Evolutionary conservation across 2,329 filamentous ascomycete genomes (phyloP), one percentile per base, ranked within the genome.

Genomic region (Penicillium olsonii): DNA sequence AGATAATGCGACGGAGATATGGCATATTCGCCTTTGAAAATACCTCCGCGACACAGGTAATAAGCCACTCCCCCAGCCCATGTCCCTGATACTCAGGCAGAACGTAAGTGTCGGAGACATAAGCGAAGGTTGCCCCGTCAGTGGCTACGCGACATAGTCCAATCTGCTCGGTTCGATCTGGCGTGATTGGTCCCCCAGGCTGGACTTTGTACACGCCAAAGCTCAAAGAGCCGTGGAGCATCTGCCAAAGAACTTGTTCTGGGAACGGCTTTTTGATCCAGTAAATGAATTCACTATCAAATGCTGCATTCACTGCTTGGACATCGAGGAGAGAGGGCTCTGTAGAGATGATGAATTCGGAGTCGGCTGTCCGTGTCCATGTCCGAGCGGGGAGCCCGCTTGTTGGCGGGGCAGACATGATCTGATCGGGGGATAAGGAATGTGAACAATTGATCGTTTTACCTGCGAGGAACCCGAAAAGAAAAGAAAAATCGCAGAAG

Each of bases 31-130:
- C 68, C 31, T 83, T 63, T 0, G 56, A 60, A 41, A 63, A 52
- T 3, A 80, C 67, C 57, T 87, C 83, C 55, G 82, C 77, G 50
- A 87, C 68, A 57, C 80, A 84, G 5, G 73, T 67, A 65, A 88
- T 79, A 63, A 89, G 69, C 84, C 84, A 89, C 37, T 73, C 78
- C 3, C 83, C 87, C 1, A 90, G 73, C 0, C 87, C 85, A 9
- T 76, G 72, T 4, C 80, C 78, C 62, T 86, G 84, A 59, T 83
- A 81, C 33, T 78, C 75, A 0, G 79, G 74, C 2, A 82, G 65
- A 18, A 89, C 74, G 65, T 86, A 89, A 17, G 88, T 82, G 61
- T 89, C 87, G 20, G 85, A 86, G 33, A 87, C 69, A 59, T 87
- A 90, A 27, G 80, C 84, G 58, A 88, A 83, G 0, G 85, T 87